phyloP scores from a whole-genome alignment of 2,329 filamentous ascomycete species.

The Fusarium euwallaceae region DNA sequence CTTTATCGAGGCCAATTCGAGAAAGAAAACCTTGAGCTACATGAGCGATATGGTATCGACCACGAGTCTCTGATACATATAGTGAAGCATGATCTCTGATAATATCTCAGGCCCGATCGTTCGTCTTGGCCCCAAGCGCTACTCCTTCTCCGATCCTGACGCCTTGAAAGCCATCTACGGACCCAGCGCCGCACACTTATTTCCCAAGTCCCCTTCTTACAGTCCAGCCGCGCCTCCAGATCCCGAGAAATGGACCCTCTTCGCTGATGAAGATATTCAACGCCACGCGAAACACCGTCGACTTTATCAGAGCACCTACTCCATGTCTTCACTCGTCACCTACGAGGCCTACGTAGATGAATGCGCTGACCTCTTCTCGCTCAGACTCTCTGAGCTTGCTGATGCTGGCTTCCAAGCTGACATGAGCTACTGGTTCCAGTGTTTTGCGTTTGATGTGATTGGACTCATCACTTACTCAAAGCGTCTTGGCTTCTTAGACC shows the following conservation, averaged over 20 bases:
- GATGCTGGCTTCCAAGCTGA: not conserved
- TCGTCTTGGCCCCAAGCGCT: slow-evolving; percentile 20
- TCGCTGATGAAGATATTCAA: slow-evolving; percentile 16
- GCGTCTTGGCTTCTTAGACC: slow-evolving; percentile 24
- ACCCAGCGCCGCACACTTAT: not conserved
- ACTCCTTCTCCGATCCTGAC: slow-evolving; percentile 16
- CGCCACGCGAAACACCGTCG: slow-evolving; percentile 15
- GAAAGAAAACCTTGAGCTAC: slow-evolving; percentile 6
- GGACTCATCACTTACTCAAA: slow-evolving; percentile 34
- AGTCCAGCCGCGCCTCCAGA: not conserved
- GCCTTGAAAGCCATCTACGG: slow-evolving; percentile 32
- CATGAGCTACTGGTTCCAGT: slow-evolving; percentile 34
- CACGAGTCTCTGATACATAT: too few relatives aligned
- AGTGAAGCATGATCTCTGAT: not conserved
- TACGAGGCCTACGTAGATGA: slow-evolving; percentile 29
- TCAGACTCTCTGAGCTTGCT: slow-evolving; percentile 15
- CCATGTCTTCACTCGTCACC: slow-evolving; percentile 29
- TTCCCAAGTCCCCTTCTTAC: slow-evolving; percentile 34
- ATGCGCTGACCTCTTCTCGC: slow-evolving; percentile 20
- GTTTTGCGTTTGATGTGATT: slow-evolving; percentile 34
- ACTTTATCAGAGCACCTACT: slow-evolving; percentile 28
- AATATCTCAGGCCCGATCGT: not conserved
- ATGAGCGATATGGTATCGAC: slow-evolving; percentile 7
- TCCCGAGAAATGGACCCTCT: slow-evolving; percentile 10
- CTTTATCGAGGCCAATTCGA: slow-evolving; percentile 22